These are phyloP conservation scores for Zizania latifolia DNA, from an alignment of 176 grass and related monocot species.

Conservation along the genomic window DNA sequence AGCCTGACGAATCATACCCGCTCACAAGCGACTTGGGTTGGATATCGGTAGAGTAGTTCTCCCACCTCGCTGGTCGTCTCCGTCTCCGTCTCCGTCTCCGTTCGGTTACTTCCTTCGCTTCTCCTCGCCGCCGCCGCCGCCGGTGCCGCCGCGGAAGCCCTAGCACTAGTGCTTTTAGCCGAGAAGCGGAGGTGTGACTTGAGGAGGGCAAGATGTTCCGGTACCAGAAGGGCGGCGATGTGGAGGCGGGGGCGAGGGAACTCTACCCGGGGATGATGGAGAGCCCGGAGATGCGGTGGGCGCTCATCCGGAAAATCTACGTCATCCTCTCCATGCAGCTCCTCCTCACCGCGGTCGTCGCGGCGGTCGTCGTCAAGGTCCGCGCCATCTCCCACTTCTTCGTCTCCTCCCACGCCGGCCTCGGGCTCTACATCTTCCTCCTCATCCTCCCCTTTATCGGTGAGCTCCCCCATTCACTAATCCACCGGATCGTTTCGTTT, in stretches of 20 bases:
- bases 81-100: neutral
- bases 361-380: conserved; percentile 64
- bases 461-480: conserved; percentile 8
- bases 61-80: no score
- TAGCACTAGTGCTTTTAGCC: neutral
- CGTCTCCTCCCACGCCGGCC: conserved; percentile 44
- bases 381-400: conserved; percentile 68
- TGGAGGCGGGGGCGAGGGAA: conserved; percentile 42
- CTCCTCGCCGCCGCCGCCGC: neutral
- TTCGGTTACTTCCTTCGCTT: no score
- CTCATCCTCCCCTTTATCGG: conserved; percentile 64
- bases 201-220: conserved; percentile 5
- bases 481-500: neutral
- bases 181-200: neutral
- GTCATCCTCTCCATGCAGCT: conserved; percentile 65
- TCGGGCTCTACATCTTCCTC: conserved; percentile 64
- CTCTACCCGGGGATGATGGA: conserved; percentile 74
- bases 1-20: neutral
- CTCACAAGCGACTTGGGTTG: no score
- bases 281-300: conserved; percentile 69
- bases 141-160: neutral
- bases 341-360: conserved; percentile 55
- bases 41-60: no score
- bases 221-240: conserved; percentile 51
- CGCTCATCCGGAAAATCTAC: conserved; percentile 87